Conservation (phyloP, 2,329 filamentous ascomycete species). For the Botrytis medusae region DNA sequence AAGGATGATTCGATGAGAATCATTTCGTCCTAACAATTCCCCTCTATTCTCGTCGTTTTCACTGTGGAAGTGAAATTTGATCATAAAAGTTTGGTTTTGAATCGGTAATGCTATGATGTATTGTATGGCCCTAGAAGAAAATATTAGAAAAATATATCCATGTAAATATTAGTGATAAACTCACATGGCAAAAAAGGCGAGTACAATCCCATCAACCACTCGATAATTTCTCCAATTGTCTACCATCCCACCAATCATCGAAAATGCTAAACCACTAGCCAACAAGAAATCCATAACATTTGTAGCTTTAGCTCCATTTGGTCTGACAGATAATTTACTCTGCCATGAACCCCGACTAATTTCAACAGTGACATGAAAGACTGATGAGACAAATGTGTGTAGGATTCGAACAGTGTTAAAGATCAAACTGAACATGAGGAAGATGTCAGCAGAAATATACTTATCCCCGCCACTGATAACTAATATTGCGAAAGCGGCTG, state of each 20-base stretch:
- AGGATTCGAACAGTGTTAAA: constrained; percentile 1
- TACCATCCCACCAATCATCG: background rate
- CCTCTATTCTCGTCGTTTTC: background rate
- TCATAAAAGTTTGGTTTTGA: background rate
- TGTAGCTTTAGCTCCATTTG: background rate
- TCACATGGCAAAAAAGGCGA: background rate
- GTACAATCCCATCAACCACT: background rate
- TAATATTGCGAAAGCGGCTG: constrained; percentile 1
- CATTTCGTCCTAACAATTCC: background rate
- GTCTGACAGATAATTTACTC: background rate
- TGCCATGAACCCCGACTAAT: constrained; percentile 3
- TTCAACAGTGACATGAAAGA: background rate
- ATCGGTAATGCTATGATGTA: constrained; percentile 13
- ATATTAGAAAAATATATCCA: background rate
- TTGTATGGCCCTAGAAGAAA: background rate
- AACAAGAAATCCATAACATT: background rate
- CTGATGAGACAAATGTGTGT: background rate
- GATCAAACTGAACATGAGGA: background rate
- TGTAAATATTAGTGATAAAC: background rate
- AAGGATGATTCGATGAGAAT: background rate
- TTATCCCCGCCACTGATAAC: background rate
- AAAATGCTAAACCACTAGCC: background rate
- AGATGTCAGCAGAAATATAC: background rate
- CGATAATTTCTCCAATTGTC: background rate
- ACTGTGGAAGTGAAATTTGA: background rate